Conservation (phyloP, 2,329 filamentous ascomycete species). For the Aspergillus ruber region DNA sequence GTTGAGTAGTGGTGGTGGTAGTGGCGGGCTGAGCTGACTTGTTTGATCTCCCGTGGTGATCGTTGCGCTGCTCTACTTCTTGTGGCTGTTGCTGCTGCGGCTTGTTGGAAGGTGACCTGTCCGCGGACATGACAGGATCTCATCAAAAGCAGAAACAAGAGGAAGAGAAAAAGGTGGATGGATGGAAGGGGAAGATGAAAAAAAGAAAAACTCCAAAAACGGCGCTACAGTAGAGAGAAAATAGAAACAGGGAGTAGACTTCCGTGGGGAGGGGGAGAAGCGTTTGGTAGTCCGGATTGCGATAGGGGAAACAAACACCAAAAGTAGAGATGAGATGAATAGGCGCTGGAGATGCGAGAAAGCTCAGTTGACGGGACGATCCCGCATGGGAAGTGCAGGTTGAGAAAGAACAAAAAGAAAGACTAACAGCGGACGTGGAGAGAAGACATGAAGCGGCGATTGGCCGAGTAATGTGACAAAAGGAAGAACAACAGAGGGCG, state of each 20-base stretch:
- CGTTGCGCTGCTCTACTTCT: background rate
- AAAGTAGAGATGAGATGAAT: constrained; percentile 8
- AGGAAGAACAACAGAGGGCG: constrained; percentile 9
- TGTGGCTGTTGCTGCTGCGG: constrained; percentile 11
- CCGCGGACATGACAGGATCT: constrained; percentile 26
- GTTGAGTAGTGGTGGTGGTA: constrained; percentile 12
- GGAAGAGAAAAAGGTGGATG: constrained; percentile 3
- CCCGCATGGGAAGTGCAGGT: constrained; percentile 1
- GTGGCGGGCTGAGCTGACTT: constrained; percentile 17
- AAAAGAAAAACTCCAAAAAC: background rate
- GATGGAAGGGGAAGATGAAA: constrained; percentile 3
- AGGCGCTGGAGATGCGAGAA: background rate
- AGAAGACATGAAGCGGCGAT: background rate
- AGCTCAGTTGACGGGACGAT: background rate
- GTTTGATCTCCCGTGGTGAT: constrained; percentile 17
- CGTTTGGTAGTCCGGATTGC: constrained; percentile 5
- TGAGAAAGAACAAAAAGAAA: constrained; percentile 2
- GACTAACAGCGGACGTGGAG: background rate
- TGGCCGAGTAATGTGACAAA: constrained; percentile 2
- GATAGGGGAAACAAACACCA: constrained; percentile 5
- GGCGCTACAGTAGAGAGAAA: background rate
- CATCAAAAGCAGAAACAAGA: constrained; percentile 12
- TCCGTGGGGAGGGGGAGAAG: background rate
- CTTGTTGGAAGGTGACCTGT: constrained; percentile 22
- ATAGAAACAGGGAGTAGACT: background rate